phyloP scores from a whole-genome alignment of 2,329 filamentous ascomycete species.

The Cytospora mali region DNA sequence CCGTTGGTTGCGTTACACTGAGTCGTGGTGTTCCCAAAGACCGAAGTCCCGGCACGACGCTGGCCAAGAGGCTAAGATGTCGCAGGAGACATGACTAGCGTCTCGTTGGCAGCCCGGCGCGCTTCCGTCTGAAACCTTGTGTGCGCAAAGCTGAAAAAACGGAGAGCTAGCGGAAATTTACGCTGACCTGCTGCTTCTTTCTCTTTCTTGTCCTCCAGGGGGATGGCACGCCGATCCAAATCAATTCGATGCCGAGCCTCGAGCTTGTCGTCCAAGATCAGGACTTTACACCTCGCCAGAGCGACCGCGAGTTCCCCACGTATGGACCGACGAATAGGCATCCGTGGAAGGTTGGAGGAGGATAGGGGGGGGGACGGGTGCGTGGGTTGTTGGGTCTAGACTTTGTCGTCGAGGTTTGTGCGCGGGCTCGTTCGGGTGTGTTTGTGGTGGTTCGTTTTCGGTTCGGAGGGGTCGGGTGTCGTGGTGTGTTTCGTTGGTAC shows the following conservation, averaged over 20 bases:
- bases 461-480: too few species aligned
- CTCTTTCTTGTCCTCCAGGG: too few species aligned
- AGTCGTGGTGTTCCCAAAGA: too few species aligned
- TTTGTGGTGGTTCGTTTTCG: background rate
- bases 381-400: background rate
- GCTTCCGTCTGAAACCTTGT: background rate
- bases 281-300: conserved; percentile 29
- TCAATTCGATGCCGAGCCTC: conserved; percentile 39
- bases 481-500: too few species aligned
- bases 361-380: background rate
- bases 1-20: background rate
- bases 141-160: too few species aligned
- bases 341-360: background rate
- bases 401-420: background rate
- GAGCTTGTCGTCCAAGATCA: conserved; percentile 41
- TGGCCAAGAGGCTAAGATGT: background rate
- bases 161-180: background rate
- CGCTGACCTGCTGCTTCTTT: background rate
- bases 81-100: background rate
- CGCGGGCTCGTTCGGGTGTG: background rate
- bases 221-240: conserved; percentile 38
- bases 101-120: background rate
- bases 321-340: conserved; percentile 30
- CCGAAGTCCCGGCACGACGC: background rate
- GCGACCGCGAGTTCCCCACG: conserved; percentile 31